Conservation (phyloP, 169 alveolate genomes). For the Plasmodium relictum region DNA sequence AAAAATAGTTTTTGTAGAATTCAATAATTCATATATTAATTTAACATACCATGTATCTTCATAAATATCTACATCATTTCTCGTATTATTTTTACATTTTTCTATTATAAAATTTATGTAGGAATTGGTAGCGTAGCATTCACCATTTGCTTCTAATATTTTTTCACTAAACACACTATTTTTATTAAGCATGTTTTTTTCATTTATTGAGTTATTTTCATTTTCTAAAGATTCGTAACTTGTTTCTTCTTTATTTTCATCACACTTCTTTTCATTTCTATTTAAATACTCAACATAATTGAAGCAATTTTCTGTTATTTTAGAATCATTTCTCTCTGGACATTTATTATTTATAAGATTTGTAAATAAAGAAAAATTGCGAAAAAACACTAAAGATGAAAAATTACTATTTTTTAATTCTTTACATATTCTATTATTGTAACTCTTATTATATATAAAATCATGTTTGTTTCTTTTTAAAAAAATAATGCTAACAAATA, state of each 20-base stretch:
- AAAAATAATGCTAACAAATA: slow-evolving; percentile 3
- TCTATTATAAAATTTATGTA: slow-evolving; percentile 59
- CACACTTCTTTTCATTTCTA: slow-evolving; percentile 3
- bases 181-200: not conserved
- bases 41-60: slow-evolving; percentile 66
- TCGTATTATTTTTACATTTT: slow-evolving; percentile 32
- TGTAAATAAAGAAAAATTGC: not conserved
- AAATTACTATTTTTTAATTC: not conserved
- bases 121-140: not conserved
- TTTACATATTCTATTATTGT: not conserved
- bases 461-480: slow-evolving; percentile 36
- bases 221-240: not conserved
- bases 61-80: slow-evolving; percentile 35
- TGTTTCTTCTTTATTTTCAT: not conserved
- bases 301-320: not conserved
- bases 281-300: not conserved
- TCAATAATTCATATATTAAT: slow-evolving; percentile 35
- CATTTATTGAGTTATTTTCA: not conserved
- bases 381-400: not conserved
- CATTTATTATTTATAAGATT: not conserved
- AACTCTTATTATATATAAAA: not conserved
- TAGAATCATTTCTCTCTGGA: not conserved
- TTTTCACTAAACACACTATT: not conserved
- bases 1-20: slow-evolving; percentile 42
- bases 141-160: too few relatives aligned